These are phyloP conservation scores for Coffea eugenioides DNA, from an alignment of 257 asterid genomes.

Conservation along the genomic window DNA sequence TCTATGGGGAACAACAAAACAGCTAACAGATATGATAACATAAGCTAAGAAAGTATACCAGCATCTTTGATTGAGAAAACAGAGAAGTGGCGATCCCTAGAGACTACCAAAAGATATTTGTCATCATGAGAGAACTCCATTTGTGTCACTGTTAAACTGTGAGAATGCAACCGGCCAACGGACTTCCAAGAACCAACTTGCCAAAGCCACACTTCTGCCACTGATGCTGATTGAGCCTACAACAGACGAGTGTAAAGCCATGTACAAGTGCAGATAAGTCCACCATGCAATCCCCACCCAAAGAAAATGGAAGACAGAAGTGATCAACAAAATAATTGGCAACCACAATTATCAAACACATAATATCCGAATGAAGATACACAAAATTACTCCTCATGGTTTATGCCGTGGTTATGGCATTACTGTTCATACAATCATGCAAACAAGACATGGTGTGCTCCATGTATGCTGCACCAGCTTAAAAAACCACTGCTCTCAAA, in stretches of 20 bases:
- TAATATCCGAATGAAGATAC: background rate
- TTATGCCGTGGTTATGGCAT: background rate
- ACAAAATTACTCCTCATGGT: background rate
- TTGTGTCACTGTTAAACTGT: constrained; percentile 87
- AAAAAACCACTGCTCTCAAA: background rate
- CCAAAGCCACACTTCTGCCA: constrained; percentile 97
- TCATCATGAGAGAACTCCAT: constrained; percentile 85
- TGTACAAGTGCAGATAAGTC: constrained; percentile 1
- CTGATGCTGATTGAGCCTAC: constrained; percentile 92
- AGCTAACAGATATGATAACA: background rate
- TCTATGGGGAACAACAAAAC: background rate
- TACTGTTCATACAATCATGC: background rate
- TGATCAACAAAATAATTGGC: background rate
- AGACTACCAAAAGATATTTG: constrained; percentile 71
- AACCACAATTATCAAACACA: background rate
- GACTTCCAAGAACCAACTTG: constrained; percentile 92
- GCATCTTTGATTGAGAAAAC: constrained; percentile 59
- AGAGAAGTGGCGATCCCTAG: constrained; percentile 93
- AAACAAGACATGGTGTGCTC: background rate
- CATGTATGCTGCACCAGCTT: background rate
- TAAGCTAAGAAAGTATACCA: constrained; percentile 33
- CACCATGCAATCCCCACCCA: background rate
- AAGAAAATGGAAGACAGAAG: background rate
- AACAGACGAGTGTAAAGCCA: constrained; percentile 7
- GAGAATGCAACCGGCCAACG: constrained; percentile 81